Conservation (phyloP, 1,139 yeast genomes). For the Yamadazyma aaseri region DNA sequence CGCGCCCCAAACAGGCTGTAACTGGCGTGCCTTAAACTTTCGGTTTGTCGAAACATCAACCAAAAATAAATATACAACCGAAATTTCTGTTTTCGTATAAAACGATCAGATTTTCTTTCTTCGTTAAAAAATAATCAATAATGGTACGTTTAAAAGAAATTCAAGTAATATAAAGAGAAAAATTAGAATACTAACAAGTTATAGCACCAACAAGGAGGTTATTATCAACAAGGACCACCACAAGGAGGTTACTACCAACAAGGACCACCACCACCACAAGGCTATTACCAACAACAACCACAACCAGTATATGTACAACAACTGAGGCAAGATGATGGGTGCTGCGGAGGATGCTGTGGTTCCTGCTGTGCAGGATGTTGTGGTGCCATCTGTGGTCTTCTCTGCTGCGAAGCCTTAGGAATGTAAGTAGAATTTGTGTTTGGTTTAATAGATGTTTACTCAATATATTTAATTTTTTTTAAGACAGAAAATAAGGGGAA, state of each 20-base stretch:
- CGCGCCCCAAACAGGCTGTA: neutral
- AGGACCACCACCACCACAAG: constrained; percentile 26
- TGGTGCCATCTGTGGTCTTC: constrained; percentile 43
- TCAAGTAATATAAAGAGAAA: neutral
- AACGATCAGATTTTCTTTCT: neutral
- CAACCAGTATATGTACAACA: constrained; percentile 46
- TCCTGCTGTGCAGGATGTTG: constrained; percentile 40
- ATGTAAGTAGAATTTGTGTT: neutral
- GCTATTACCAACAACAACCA: constrained; percentile 36
- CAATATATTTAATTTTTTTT: no score
- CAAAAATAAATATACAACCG: neutral
- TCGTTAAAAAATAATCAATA: constrained; percentile 1
- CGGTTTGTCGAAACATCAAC: neutral
- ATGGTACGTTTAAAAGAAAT: constrained; percentile 4
- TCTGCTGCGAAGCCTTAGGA: constrained; percentile 30
- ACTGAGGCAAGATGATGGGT: constrained; percentile 27
- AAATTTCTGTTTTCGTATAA: neutral
- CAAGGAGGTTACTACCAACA: constrained; percentile 31
- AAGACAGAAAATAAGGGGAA: constrained; percentile 1
- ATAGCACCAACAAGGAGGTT: constrained; percentile 36
- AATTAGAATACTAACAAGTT: constrained; percentile 5
- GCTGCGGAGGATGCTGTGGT: constrained; percentile 37
- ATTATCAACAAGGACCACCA: constrained; percentile 34
- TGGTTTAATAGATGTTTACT: neutral
- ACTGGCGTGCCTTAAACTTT: neutral